phyloP scores from a whole-genome alignment of 208 protist species.

The Giardia duodenalis region DNA sequence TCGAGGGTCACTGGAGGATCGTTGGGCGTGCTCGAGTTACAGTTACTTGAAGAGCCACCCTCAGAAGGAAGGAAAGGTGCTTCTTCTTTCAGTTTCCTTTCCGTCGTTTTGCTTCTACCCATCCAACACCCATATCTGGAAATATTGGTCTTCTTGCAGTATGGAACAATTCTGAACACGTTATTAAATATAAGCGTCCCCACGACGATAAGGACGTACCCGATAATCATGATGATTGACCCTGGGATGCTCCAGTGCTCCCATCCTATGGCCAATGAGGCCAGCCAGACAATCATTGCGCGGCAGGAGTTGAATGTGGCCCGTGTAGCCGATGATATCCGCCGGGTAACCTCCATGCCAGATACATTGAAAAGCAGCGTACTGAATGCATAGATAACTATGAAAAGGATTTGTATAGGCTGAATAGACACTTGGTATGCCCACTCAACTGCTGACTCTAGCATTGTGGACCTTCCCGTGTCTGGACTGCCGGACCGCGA shows the following conservation, averaged over 20 bases:
- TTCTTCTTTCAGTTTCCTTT: no score
- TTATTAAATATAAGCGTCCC: background rate
- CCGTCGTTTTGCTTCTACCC: no score
- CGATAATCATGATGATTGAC: background rate
- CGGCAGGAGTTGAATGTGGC: background rate
- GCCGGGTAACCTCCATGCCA: conserved; percentile 2
- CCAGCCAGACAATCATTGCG: background rate
- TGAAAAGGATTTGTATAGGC: background rate
- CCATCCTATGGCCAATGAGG: conserved; percentile 5
- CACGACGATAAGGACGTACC: background rate
- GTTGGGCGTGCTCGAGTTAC: no score
- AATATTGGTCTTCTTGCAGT: background rate
- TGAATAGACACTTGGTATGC: background rate
- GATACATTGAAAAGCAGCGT: background rate
- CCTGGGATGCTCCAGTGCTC: background rate
- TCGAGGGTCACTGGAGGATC: no score
- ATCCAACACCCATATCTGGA: background rate
- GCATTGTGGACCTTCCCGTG: background rate
- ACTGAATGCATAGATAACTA: background rate
- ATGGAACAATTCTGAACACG: background rate
- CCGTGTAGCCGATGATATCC: conserved; percentile 4
- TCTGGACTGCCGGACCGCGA: no score
- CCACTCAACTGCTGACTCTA: background rate
- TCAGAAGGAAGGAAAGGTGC: no score
- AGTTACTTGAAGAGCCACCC: no score